phyloP scores from a whole-genome alignment of 176 grass and related monocot species.

The Ensete ventricosum region DNA sequence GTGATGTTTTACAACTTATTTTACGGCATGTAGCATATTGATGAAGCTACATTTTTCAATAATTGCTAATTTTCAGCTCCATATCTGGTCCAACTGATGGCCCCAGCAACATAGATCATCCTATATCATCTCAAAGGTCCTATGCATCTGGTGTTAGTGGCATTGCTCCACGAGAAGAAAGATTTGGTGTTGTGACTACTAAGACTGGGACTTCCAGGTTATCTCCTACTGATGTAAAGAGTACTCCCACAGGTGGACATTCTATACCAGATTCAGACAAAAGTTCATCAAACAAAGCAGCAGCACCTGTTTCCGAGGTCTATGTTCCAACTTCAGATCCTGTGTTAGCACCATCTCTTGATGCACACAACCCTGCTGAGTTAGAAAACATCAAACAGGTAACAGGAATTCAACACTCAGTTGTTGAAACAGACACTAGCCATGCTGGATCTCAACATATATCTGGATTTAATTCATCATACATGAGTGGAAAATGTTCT shows the following conservation, averaged over 20 bases:
- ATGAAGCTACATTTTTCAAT: neutral
- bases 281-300: conserved; percentile 18
- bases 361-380: conserved; percentile 20
- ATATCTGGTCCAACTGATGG: neutral
- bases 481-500: neutral
- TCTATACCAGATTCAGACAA: conserved; percentile 16
- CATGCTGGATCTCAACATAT: conserved; percentile 1
- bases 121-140: neutral
- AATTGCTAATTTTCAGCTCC: conserved; percentile 3
- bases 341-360: conserved; percentile 25
- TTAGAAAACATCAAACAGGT: conserved; percentile 25
- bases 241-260: conserved; percentile 10
- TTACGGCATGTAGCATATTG: neutral
- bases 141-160: conserved; percentile 12
- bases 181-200: conserved; percentile 9
- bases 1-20: neutral
- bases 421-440: neutral
- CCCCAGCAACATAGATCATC: conserved; percentile 3
- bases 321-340: conserved; percentile 26
- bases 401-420: conserved; percentile 23
- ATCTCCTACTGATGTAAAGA: conserved; percentile 15
- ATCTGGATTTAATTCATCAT: conserved; percentile 2
- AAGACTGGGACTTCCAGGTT: conserved; percentile 18
- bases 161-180: conserved; percentile 20
- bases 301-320: conserved; percentile 12